Percentiles rank a stretch among this genome's conserved stretches.
phyloP scores from a whole-genome alignment of 306 rosid genomes.

The Arachis hypogaea region DNA sequence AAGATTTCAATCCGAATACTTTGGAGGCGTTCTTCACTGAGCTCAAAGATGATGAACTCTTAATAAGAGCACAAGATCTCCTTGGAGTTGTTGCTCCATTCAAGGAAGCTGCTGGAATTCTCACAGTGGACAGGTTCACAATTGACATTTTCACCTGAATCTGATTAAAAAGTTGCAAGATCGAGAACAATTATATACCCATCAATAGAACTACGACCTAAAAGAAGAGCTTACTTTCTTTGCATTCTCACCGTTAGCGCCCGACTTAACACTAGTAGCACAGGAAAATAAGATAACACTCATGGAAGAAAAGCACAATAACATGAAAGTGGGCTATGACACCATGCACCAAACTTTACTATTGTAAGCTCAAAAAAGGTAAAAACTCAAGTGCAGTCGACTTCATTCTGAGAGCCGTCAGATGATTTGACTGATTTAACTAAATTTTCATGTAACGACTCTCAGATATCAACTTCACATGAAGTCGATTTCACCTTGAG shows the following conservation, averaged over 20 bases:
- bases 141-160: slow-evolving; percentile 48
- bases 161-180: not conserved
- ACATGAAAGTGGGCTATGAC: slow-evolving; percentile 1
- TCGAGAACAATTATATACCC: slow-evolving; percentile 8
- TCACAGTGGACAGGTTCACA: slow-evolving; percentile 45
- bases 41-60: slow-evolving; percentile 43
- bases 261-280: no score
- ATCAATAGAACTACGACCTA: not conserved
- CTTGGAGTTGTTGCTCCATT: slow-evolving; percentile 28
- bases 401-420: no score
- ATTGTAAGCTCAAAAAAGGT: not conserved
- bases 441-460: no score
- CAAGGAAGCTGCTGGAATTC: slow-evolving; percentile 44
- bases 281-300: not conserved
- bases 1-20: slow-evolving; percentile 59
- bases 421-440: no score
- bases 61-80: slow-evolving; percentile 43
- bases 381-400: no score
- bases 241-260: no score
- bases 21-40: slow-evolving; percentile 50
- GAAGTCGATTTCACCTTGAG: no score
- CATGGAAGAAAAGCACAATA: not conserved
- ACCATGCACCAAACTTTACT: not conserved
- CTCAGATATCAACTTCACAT: no score
- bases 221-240: not conserved